Percentiles rank a stretch among this genome's conserved stretches.
Evolutionary conservation across 2,329 filamentous ascomycete species (phyloP).

Genomic region (Fusarium compactum): DNA sequence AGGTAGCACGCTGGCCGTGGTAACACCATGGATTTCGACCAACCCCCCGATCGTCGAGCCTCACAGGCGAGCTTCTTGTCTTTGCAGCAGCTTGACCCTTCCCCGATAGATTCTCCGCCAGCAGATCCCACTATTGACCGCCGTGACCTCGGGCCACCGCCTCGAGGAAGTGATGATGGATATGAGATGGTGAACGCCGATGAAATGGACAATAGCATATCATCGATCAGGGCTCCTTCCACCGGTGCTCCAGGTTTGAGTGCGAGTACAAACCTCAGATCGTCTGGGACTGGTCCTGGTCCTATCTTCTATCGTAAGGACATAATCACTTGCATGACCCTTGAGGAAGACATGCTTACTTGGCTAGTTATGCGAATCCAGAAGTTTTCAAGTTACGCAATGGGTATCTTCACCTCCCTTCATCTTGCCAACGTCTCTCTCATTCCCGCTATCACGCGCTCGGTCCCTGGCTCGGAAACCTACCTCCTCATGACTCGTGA

Average conservation of each 20-base stretch:
- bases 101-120: slow-evolving; percentile 74
- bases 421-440: slow-evolving; percentile 86
- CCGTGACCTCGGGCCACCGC: slow-evolving; percentile 54
- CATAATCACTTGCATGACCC: neutral
- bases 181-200: slow-evolving; percentile 46
- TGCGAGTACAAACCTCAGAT: slow-evolving; percentile 51
- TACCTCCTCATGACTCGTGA: slow-evolving; percentile 93
- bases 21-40: slow-evolving; percentile 43
- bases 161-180: slow-evolving; percentile 49
- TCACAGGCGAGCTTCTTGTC: slow-evolving; percentile 63
- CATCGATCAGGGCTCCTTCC: slow-evolving; percentile 57
- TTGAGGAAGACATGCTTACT: slow-evolving; percentile 3
- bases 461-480: slow-evolving; percentile 79
- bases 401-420: slow-evolving; percentile 78
- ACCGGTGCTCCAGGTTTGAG: slow-evolving; percentile 68
- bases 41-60: slow-evolving; percentile 37
- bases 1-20: slow-evolving; percentile 24
- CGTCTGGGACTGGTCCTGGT: slow-evolving; percentile 63
- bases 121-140: slow-evolving; percentile 57
- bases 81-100: slow-evolving; percentile 83
- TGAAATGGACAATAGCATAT: slow-evolving; percentile 48
- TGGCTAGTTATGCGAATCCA: slow-evolving; percentile 71
- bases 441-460: slow-evolving; percentile 79
- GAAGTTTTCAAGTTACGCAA: slow-evolving; percentile 89
- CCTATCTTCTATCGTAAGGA: slow-evolving; percentile 80